A percentile compares a stretch with the other conserved stretches of the same genome.
These are phyloP conservation scores for Ceratocystis harringtonii DNA, from an alignment of 2,329 filamentous ascomycete species.

Conservation along the genomic window DNA sequence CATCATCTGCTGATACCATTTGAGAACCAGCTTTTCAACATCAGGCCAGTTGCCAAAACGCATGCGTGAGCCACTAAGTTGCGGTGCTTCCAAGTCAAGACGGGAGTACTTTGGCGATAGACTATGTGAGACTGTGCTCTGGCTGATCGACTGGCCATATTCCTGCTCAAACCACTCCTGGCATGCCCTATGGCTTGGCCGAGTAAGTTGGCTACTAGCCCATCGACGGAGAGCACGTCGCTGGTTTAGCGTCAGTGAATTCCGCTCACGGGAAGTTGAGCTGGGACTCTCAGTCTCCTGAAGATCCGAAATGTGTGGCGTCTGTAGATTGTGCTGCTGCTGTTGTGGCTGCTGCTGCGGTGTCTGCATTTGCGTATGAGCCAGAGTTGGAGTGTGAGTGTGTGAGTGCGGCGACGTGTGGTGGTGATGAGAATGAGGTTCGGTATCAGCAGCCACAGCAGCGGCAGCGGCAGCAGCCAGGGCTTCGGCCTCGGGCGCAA, in stretches of 20 bases:
- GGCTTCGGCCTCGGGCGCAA: slow-evolving; percentile 11
- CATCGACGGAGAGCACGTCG: slow-evolving; percentile 44
- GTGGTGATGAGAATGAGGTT: slow-evolving; percentile 4
- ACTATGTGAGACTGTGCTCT: slow-evolving; percentile 48
- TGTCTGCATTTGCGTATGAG: neutral
- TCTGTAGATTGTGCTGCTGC: neutral
- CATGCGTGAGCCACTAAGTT: slow-evolving; percentile 46
- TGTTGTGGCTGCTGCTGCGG: slow-evolving; percentile 15
- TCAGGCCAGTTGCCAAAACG: slow-evolving; percentile 51
- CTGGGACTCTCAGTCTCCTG: neutral
- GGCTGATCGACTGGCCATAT: slow-evolving; percentile 45
- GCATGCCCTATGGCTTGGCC: slow-evolving; percentile 46
- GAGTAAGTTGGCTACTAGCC: slow-evolving; percentile 41
- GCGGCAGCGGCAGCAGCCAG: slow-evolving; percentile 9
- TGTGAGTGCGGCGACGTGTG: neutral
- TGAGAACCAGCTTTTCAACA: slow-evolving; percentile 42
- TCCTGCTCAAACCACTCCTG: slow-evolving; percentile 47
- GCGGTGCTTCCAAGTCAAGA: slow-evolving; percentile 42
- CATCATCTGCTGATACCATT: slow-evolving; percentile 40
- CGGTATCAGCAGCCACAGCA: neutral
- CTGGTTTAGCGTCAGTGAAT: slow-evolving; percentile 47
- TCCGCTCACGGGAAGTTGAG: slow-evolving; percentile 32
- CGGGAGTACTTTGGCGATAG: slow-evolving; percentile 47
- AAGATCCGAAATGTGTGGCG: neutral
- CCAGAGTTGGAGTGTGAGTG: neutral